Base-by-base conservation (phyloP, 2,329 filamentous ascomycete genomes). In the Stagonosporopsis cucurbitacearum region DNA sequence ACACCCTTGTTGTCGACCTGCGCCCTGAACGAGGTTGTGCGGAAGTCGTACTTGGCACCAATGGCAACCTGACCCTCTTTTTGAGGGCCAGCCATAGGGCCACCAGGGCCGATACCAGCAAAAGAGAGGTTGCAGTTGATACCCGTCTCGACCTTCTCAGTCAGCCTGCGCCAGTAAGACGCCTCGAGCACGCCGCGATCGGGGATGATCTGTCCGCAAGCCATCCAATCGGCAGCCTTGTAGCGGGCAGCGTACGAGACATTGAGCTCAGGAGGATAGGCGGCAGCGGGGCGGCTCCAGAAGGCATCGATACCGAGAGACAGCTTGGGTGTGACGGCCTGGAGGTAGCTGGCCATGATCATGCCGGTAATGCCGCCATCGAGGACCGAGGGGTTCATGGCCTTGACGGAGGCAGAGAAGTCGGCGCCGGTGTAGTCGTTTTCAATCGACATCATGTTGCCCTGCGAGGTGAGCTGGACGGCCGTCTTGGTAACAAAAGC, bases 41-140 rank as follows among this genome's bases (percentile, higher is more conserved):
- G 87, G 86, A 99, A 99, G 77, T 97, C 94, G 80, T 99, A 99
- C 81, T 99, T 99, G 75, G 92, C 91, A 71, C 94, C 95, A 69
- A 98, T 85, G 50, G 93, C 92, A 50, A 96, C 93, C 59, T 91
- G 85, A 52, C 95, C 95, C 77, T 99, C 93, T 78, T 92, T 94
- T 76, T 88, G 86, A 50, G 67, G 68, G n/a, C 87, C 87, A 57
- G 84, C 86, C 70, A 91, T 91, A 61, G 86, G 85, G 48, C 85
- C 86, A 65, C 57, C 73, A 56, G 85, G 73, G 28, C 87, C 82
- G 28, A 86, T 83, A 25, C 80, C 80, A 22, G 84, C 87, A 66
- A 96, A 89, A 63, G 93, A 89, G 57, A 99, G 84, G 77, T 92
- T 96, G 83, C 96, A 87, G 70, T 98, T 94, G 67, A 96, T 91